Conservation (phyloP, 2,329 filamentous ascomycete genomes). For the Ceratocystis papillata region DNA sequence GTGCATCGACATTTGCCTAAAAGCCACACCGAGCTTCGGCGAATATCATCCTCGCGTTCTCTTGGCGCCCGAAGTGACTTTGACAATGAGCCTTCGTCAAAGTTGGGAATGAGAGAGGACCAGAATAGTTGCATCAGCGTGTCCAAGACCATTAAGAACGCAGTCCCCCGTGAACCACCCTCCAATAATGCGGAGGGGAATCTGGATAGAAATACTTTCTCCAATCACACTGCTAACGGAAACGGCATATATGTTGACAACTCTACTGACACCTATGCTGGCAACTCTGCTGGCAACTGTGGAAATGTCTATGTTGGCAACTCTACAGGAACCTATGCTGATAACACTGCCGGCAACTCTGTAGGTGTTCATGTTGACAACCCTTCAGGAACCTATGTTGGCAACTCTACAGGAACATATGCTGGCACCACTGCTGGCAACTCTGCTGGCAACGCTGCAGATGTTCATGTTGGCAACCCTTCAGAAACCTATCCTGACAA, state of each 20-base stretch:
- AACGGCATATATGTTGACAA: background rate
- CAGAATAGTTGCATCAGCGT: background rate
- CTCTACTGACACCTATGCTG: background rate
- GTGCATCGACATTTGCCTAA: slow-evolving; percentile 42
- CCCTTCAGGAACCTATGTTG: too few relatives aligned
- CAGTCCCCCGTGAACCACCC: background rate
- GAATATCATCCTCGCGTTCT: slow-evolving; percentile 71
- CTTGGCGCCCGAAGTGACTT: slow-evolving; percentile 79
- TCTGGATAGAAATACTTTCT: background rate
- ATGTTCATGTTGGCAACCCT: too few relatives aligned
- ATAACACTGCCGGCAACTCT: background rate
- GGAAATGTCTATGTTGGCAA: background rate
- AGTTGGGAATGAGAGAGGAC: background rate
- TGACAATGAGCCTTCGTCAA: slow-evolving; percentile 27
- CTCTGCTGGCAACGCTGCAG: too few relatives aligned
- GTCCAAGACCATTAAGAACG: slow-evolving; percentile 14
- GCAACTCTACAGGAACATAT: too few relatives aligned
- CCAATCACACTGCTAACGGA: background rate
- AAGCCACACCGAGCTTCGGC: slow-evolving; percentile 42
- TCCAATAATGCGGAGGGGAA: background rate
- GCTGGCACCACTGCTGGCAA: too few relatives aligned
- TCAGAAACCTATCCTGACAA: too few relatives aligned
- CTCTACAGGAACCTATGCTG: too few relatives aligned
- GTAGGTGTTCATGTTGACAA: too few relatives aligned
- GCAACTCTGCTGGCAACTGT: background rate